Evolutionary conservation across 257 asterid genomes (phyloP), one percentile per base, ranked within the genome.

Genomic region (Jasminum sambac): DNA sequence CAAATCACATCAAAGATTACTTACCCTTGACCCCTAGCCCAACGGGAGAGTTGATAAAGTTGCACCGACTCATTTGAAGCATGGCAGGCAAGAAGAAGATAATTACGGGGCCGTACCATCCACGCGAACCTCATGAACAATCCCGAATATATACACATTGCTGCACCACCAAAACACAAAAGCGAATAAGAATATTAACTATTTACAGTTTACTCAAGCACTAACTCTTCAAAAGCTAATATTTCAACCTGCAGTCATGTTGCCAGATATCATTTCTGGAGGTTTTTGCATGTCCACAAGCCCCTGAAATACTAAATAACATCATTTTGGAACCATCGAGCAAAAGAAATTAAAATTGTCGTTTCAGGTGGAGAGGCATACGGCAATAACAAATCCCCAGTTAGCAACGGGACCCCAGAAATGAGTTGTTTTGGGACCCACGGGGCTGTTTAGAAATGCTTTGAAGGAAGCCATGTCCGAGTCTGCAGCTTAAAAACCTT

Each of bases 41-140:
- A 93, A 58, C 96, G 97, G 14, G 96, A 87, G n/a, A 90, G 46
- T 75, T 88, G 98, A 81, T 90, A 93, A 65, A 90, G 88, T 74
- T 93, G 97, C 73, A 93, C 97, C 0, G 96, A 24, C 82, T 93
- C 98, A 63, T 93, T 93, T 11, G 97, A 93, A 57, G 96, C 98
- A 72, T 93, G 97, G 85, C 96, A 90, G 34, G 89, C 94, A 75
- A 93, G 90, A 44, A 93, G 83, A 62, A 93, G 84, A 78, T 92
- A 93, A 82, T 93, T 93, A 64, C 97, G 98, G 21, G 97, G 98
- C 77, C 86, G 96, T 58, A 93, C 97, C 98, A 93, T 93, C 98
- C 98, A 93, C 24, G 97, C 97, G 72, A 93, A 93, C 86, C 98
- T 90, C 98, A 93, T 93, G 89, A 90, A 93, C 67, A 93, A 71